Evolutionary conservation across 2,329 filamentous ascomycete genomes (phyloP), one percentile per base, ranked within the genome.

Genomic region (Aspergillus oerlinghausenensis): DNA sequence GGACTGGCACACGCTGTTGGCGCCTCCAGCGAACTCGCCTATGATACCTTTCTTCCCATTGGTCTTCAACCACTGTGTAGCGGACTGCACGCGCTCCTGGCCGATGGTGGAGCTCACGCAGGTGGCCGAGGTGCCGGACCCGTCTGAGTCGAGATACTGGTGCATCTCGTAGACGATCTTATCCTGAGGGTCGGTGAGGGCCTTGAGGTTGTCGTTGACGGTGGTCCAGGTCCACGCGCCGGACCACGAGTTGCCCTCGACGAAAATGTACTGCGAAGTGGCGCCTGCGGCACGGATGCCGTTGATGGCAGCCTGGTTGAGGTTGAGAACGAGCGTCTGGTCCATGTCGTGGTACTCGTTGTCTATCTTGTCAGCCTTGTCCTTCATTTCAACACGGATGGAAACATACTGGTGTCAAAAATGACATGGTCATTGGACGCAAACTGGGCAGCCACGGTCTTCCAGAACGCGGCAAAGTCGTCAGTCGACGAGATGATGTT

Each of bases 281-380:
- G 84, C 84, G 4, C 84, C 84, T 11, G 82, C 77, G 6, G 72
- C 79, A 50, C 84, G 83, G 69, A 87, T 86, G 61, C 78, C 82
- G 65, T 84, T 70, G 63, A 87, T 85, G 59, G 84, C 84, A 9
- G 82, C 84, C 68, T 87, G 84, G 77, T 87, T 87, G 49, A 87
- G 80, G 63, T 79, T 70, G 10, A 82, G 74, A 10, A 87, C 84
- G 8, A 85, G 78, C 1, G 70, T 71, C 69, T 86, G 82, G 63
- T 84, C 80, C 79, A 86, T 84, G 67, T 81, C 80, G 69, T 87
- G 77, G 70, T 83, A 86, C 76, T 87, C 84, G 70, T 87, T 87
- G 79, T 87, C 65, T 76, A 63, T 28, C 5, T 52, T 9, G 26
- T 60, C 50, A 55, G n/a, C 47, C 47, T 17, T 48, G 3, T 29